Base-by-base conservation (phyloP, 257 asterid species). In the Capsicum rhomboideum region DNA sequence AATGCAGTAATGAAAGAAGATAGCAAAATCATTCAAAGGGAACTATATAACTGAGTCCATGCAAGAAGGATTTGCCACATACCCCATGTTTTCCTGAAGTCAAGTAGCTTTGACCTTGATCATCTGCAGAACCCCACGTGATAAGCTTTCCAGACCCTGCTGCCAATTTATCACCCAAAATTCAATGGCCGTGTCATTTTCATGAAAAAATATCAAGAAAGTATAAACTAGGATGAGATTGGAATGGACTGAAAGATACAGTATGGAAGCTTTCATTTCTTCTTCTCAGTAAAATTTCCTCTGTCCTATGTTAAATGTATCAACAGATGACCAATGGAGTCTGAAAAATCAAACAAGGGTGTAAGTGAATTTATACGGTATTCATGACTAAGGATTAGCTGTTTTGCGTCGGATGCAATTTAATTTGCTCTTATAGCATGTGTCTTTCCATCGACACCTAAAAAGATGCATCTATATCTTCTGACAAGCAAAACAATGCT, bases 91-190 rank as follows among this genome's bases (percentile, higher is more conserved):
- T 92, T 87, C 97, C 97, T 55, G 97, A 90, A 17, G 95, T 89
- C 91, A 94, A 87, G 86, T 91, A 94, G 89, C 94, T 94, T 83
- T 91, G 98, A 85, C 98, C 95, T 90, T 94, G 98, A 88, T 92
- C 98, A 88, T 92, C 98, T 31, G 95, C 89, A 50, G 98, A 94
- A 82, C 98, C 98, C 97, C 97, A 94, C 18, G 97, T 93, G 37
- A 92, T 75, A 18, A 92, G 89, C 81, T 90, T 89, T 37, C 97
- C 95, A 29, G 84, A 82, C 46, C 77, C 97, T 92, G 90, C 89
- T 53, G 16, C 63, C 81, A 49, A 26, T 16, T 37, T 23, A 80
- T 37, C 75, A 54, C 59, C 58, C 14, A 74, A 49, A 26, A 75
- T 23, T 49, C 61, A 74, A 44, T 12, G 21, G 23, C 14, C 61